Evolutionary conservation across 2,329 filamentous ascomycete species (phyloP), one percentile per base, ranked within the genome.

Genomic region (Alternaria longipes): DNA sequence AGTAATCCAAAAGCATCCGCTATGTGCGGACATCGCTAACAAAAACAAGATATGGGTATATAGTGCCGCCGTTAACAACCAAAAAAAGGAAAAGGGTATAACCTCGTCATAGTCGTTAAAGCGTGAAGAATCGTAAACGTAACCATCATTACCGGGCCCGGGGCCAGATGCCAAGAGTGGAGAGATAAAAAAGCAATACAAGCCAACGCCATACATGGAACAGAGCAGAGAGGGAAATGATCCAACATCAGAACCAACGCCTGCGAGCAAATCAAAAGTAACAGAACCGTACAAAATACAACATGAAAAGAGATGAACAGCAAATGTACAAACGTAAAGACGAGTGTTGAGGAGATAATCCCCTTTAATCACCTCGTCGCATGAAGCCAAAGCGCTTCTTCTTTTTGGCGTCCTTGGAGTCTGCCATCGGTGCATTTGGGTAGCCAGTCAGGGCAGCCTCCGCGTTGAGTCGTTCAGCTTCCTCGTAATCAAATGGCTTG

Each of bases 401-500:
- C 30, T 52, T 58, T 49, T 54, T 58, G 36, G 56, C 54, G 7
- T 50, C 34, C 32, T 60, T 63, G 42, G 59, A 49, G 26, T 59
- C 56, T 45, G 28, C 40, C 12, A 30, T 47, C 8, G 66, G 63
- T 16, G 56, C 64, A 22, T 52, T 58, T 1, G 66, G 60, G 20
- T 62, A 44, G 16, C 53, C 60, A 12, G 46, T 56, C 41, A 65
- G 50, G 16, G 66, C 72, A 30, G 80, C 80, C 62, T 81, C 77
- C 5, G 67, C 66, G 56, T 84, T 83, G 66, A 79, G 63, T 22
- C 78, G 68, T 45, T 78, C 79, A 54, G 80, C 81, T 34, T 75
- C 77, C 34, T 79, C 79, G 47, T 78, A 80, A 55, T 84, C 79
- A 56, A 74, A 83, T 6, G 81, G 80, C 55, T 61, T 72, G 0